Evolutionary conservation across 1,139 yeast genomes (phyloP).

Genomic region (Suhomyces terraborum): DNA sequence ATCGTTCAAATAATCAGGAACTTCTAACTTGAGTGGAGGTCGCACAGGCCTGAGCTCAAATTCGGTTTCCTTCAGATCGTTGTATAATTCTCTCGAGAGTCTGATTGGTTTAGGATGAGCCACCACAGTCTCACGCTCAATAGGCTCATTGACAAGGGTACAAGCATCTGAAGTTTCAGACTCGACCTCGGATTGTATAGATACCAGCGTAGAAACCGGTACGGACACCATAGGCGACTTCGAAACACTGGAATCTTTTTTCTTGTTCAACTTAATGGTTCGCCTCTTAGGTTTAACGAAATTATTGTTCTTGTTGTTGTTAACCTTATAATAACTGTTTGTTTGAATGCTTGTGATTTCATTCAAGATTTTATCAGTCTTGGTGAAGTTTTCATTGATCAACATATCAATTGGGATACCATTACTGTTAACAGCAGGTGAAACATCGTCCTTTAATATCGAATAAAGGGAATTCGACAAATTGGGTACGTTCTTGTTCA

Average conservation of each 20-base stretch:
- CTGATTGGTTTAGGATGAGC: conserved; percentile 33
- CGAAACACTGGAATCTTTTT: conserved; percentile 18
- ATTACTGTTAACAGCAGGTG: conserved; percentile 22
- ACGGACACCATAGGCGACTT: conserved; percentile 5
- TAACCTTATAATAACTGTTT: conserved; percentile 39
- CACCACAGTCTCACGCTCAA: conserved; percentile 12
- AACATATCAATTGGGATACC: conserved; percentile 45
- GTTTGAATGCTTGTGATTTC: conserved; percentile 53
- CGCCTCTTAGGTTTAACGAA: conserved; percentile 50
- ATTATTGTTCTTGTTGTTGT: conserved; percentile 30
- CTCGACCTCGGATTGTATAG: conserved; percentile 8
- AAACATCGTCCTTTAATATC: conserved; percentile 22
- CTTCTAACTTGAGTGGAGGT: conserved; percentile 3
- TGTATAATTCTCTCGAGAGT: conserved; percentile 19
- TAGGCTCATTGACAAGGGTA: conserved; percentile 18
- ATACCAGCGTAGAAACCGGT: conserved; percentile 5
- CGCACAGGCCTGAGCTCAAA: conserved; percentile 8
- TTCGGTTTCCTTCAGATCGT: conserved; percentile 16
- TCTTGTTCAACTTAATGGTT: conserved; percentile 40
- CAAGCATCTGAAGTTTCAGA: conserved; percentile 17
- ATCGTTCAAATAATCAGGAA: conserved; percentile 6
- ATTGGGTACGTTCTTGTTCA: conserved; percentile 41
- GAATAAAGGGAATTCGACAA: conserved; percentile 41
- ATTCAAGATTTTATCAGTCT: conserved; percentile 41
- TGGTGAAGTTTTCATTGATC: conserved; percentile 29